phyloP scores from a whole-genome alignment of 73 alveolate species.

The Diophrys sp. region DNA sequence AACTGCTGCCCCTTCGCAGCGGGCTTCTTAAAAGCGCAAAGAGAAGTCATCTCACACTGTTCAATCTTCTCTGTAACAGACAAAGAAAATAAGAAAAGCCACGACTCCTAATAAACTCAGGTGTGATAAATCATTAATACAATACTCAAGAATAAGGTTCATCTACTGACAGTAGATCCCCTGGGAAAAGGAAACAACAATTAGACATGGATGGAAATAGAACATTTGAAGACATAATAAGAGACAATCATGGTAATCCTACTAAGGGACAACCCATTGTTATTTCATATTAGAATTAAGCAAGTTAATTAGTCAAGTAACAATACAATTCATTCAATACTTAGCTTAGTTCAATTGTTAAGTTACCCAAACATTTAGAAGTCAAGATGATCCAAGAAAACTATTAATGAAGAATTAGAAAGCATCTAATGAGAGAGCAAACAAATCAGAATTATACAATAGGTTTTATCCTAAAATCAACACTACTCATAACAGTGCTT shows the following conservation, averaged over 20 bases:
- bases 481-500: background rate
- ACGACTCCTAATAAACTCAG: background rate
- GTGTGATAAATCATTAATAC: background rate
- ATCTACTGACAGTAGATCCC: background rate
- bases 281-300: background rate
- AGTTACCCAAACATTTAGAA: background rate
- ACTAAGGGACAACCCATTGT: background rate
- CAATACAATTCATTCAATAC: background rate
- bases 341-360: background rate
- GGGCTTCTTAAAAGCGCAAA: background rate
- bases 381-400: background rate
- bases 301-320: background rate
- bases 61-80: background rate
- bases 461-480: background rate
- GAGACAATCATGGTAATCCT: background rate
- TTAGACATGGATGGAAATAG: background rate
- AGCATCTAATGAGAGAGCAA: background rate
- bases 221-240: background rate
- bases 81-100: background rate
- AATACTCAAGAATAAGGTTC: background rate
- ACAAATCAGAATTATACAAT: background rate
- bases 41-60: background rate
- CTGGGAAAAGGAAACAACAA: background rate
- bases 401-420: too few species aligned
- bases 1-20: background rate